Evolutionary conservation across 2,329 filamentous ascomycete species (phyloP), one percentile per base, ranked within the genome.

Genomic region (Emmonsiellopsis sp.): DNA sequence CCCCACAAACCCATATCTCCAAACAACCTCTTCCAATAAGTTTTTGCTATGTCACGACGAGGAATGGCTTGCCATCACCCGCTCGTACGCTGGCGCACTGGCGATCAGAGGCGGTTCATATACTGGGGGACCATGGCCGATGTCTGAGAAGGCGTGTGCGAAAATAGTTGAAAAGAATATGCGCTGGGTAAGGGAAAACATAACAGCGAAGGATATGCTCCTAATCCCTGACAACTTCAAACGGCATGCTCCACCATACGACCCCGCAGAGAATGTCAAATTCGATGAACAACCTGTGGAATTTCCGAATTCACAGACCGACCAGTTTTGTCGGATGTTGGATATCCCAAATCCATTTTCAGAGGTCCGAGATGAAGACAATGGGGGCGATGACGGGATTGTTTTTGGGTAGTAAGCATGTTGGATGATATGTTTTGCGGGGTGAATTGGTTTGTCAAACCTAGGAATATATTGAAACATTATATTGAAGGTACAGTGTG

Each of bases 41-140:
- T 49, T 49, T 40, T 10, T 33, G 7, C 13, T 49, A 5, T 17
- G 83, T 46, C 97, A 97, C 66, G 93, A 97, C 68, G 82, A 84
- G 7, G 93, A 98, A 71, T 98, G 92, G 91, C 82, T 98, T 5
- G 86, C 93, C 42, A 95, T 98, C 58, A 90, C 85, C 13, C 86
- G 91, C 43, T 85, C 83, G 5, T 93, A 96, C 64, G 82, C 87
- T 39, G 62, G 74, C 2, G 76, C 82, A 43, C 75, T 93, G 1
- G 69, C 73, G 1, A 72, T 91, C 39, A 49, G 36, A 32, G 33
- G n/a, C 11, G 86, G 87, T 45, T 21, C 33, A 11, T 75, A 85
- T 57, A 75, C 75, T 5, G 65, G 71, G 6, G 77, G 78, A 1
- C 68, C 71, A 42, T 69, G 79, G 0, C 76, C 85, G 0, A 13